Percentiles rank a stretch among this genome's conserved stretches.
Conservation (phyloP, 495 filamentous ascomycete genomes). For the Neurospora africana region DNA sequence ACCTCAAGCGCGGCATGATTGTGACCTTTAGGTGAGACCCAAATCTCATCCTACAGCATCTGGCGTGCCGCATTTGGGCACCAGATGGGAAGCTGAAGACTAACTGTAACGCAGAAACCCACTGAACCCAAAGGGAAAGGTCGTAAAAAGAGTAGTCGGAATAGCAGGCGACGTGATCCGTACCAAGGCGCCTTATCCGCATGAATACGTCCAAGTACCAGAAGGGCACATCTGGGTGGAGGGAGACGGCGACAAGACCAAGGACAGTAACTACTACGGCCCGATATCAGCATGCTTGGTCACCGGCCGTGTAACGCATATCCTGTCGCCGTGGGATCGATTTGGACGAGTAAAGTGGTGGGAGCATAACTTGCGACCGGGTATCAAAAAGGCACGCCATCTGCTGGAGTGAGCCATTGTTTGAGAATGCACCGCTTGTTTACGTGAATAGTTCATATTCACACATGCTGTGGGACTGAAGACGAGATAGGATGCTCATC, state of each 20-base stretch:
- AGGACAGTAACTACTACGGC: constrained; percentile 70
- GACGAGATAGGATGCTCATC: background rate
- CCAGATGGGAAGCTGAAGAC: constrained; percentile 1
- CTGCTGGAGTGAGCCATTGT: background rate
- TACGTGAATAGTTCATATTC: background rate
- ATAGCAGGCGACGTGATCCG: constrained; percentile 58
- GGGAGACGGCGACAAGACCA: constrained; percentile 52
- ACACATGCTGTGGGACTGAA: background rate
- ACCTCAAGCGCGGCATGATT: constrained; percentile 42
- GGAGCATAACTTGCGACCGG: constrained; percentile 25
- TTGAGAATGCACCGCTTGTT: background rate
- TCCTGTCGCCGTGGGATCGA: constrained; percentile 49
- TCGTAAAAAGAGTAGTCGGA: constrained; percentile 60
- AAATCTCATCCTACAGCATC: background rate
- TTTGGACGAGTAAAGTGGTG: constrained; percentile 41
- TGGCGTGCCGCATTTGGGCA: background rate
- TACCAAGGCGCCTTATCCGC: constrained; percentile 51
- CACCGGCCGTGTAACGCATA: constrained; percentile 49
- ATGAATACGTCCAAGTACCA: constrained; percentile 47
- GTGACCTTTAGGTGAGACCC: constrained; percentile 39
- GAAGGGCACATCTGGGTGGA: constrained; percentile 71
- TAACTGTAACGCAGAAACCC: constrained; percentile 44
- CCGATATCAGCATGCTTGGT: constrained; percentile 53
- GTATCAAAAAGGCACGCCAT: constrained; percentile 6
- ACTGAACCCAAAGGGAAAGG: constrained; percentile 43